Evolutionary conservation across 768 basidiomycete species (phyloP), one percentile per base, ranked within the genome.

Genomic region (Termitomyces titanicus): DNA sequence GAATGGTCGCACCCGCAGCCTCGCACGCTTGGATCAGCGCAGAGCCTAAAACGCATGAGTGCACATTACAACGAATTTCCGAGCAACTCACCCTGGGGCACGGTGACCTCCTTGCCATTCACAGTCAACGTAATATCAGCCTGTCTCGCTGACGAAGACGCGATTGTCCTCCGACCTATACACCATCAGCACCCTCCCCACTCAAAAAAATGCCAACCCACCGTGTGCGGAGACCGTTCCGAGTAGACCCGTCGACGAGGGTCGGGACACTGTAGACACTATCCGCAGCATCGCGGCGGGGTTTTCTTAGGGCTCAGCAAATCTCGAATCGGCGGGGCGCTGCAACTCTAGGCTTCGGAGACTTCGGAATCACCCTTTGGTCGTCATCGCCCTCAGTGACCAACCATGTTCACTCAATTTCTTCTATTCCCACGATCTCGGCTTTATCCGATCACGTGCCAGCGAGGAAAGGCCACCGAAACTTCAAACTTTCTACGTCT

Each of bases 1-100:
- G 92, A 70, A 93, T 86, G 43, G 82, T 74, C 40, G 89, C 79
- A 42, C 92, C 92, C 49, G 92, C 90, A 58, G 90, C 90, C 68
- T 94, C 93, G 70, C 94, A 96, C 57, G 94, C 94, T 72, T 97
- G 94, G 68, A 97, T 96, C 66, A 96, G 77, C n/a, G 94, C 94
- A 62, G 93, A 91, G 52, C 92, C 92, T 93, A 55, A 42, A 40
- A 5, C 10, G 3, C 27, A 12, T 29, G 2, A 24, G 42, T 11
- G 2, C n/a, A 12, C 18, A 25, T 18, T 25, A 22, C 3, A 6
- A 31, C n/a, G 15, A n/a, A 27, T 47, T 25, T 11, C 46, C n/a
- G 18, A 7, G 49, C 46, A 44, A 44, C 86, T 53, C 55, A 91
- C 95, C 96, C 77, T 96, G 94, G 25, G 94, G 94, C 35, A 99